A percentile compares a stretch with the other conserved stretches of the same genome.
Conservation (phyloP, 2,329 filamentous ascomycete genomes). For the Elsinoe ampelina region DNA sequence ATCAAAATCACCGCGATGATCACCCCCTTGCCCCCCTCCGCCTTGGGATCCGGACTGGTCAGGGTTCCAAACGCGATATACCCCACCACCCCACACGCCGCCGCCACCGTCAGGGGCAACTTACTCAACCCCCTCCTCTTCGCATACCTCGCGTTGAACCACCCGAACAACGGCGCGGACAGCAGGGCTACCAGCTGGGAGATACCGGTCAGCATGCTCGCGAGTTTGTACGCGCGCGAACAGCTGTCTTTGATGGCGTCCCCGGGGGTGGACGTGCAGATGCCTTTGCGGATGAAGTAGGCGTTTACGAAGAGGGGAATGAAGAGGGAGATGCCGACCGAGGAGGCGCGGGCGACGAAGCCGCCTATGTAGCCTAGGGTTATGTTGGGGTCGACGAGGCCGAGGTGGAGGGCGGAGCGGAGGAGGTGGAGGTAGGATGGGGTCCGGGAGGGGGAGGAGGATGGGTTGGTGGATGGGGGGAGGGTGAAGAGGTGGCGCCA, state of each 20-base stretch:
- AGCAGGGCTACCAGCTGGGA: slow-evolving; percentile 80
- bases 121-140: slow-evolving; percentile 45
- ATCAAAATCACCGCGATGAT: slow-evolving; percentile 70
- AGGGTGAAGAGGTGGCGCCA: slow-evolving; percentile 40
- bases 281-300: slow-evolving; percentile 73
- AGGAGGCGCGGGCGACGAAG: slow-evolving; percentile 88
- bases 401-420: slow-evolving; percentile 44
- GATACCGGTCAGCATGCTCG: slow-evolving; percentile 77
- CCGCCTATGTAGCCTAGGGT: slow-evolving; percentile 84
- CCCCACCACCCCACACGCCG: slow-evolving; percentile 64
- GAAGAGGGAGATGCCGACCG: slow-evolving; percentile 89
- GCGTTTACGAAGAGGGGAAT: slow-evolving; percentile 88
- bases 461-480: slow-evolving; percentile 25
- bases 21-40: slow-evolving; percentile 41
- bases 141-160: slow-evolving; percentile 59
- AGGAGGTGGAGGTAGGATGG: slow-evolving; percentile 45
- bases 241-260: slow-evolving; percentile 75
- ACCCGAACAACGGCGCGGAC: slow-evolving; percentile 80
- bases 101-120: slow-evolving; percentile 62
- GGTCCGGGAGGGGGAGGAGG: slow-evolving; percentile 33
- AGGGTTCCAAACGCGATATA: slow-evolving; percentile 71
- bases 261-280: slow-evolving; percentile 51
- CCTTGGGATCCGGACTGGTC: slow-evolving; percentile 61
- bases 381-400: slow-evolving; percentile 67
- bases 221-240: slow-evolving; percentile 75